These are phyloP conservation scores for Cubamyces lactineus DNA, from an alignment of 768 basidiomycete genomes.

Conservation along the genomic window DNA sequence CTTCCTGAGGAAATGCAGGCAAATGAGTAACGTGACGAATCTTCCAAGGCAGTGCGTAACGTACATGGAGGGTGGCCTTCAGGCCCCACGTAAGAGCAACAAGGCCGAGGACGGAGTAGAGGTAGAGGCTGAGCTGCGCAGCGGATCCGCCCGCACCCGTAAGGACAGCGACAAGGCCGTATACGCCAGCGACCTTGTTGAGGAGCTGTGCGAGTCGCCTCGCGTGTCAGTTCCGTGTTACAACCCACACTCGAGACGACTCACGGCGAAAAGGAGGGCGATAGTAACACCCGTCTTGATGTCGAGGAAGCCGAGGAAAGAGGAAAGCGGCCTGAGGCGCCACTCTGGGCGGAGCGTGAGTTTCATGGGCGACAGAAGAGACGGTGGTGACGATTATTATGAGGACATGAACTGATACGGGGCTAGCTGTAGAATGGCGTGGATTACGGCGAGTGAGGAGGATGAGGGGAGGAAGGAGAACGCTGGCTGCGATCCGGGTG, in stretches of 20 bases:
- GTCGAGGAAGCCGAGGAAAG: constrained; percentile 87
- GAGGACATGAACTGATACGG: constrained; percentile 18
- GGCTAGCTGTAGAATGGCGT: neutral
- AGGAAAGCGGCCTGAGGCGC: constrained; percentile 79
- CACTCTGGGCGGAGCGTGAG: constrained; percentile 83
- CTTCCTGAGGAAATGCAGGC: constrained; percentile 62
- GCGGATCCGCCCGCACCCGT: constrained; percentile 94
- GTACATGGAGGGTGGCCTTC: constrained; percentile 80
- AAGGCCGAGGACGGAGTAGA: constrained; percentile 87
- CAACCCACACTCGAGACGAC: constrained; percentile 37
- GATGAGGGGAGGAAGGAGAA: constrained; percentile 11
- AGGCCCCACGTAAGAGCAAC: constrained; percentile 86
- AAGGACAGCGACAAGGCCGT: constrained; percentile 90
- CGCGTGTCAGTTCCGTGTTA: constrained; percentile 18
- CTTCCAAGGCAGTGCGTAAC: constrained; percentile 35
- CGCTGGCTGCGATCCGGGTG: constrained; percentile 1
- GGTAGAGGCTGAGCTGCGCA: constrained; percentile 88
- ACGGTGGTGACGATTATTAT: constrained; percentile 13
- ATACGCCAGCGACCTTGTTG: constrained; percentile 98
- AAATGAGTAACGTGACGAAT: constrained; percentile 12
- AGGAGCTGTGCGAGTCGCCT: constrained; percentile 56
- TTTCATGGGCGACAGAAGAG: constrained; percentile 44
- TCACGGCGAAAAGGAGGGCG: constrained; percentile 85
- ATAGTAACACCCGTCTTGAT: constrained; percentile 93
- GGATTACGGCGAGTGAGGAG: neutral